Conservation (phyloP, 1,284 basidiomycete species). For the Puccinia triticina region DNA sequence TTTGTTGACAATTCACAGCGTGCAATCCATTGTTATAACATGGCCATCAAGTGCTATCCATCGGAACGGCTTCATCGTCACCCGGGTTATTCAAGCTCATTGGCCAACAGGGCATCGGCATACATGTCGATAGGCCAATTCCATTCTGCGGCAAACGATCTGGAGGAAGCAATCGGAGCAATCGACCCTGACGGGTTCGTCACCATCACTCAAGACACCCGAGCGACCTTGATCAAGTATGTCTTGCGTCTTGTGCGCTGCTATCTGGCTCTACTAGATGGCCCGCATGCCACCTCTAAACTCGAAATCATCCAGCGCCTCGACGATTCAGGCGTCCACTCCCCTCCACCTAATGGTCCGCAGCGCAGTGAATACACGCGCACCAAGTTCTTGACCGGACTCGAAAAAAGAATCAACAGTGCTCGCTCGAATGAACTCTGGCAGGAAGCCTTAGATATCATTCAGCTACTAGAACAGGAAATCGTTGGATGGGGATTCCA, state of each 20-base stretch:
- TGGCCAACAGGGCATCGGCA: constrained; percentile 34
- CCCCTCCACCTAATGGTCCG: not conserved
- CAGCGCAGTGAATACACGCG: not conserved
- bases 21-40: not conserved
- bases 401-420: not conserved
- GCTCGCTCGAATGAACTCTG: constrained; percentile 6
- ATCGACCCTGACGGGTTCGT: not conserved
- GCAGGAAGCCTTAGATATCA: not conserved
- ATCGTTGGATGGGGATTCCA: not conserved
- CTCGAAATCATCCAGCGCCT: not conserved
- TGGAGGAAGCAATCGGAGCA: constrained; percentile 11
- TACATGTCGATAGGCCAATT: constrained; percentile 30
- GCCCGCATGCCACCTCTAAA: not conserved
- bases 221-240: constrained; percentile 12
- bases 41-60: constrained; percentile 6
- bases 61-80: not conserved
- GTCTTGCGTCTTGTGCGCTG: constrained; percentile 25
- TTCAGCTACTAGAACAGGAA: not conserved
- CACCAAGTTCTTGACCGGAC: not conserved
- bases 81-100: constrained; percentile 32
- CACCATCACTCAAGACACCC: not conserved
- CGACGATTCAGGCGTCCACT: not conserved
- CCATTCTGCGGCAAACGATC: not conserved
- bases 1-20: not conserved
- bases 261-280: constrained; percentile 34